A percentile compares a stretch with the other conserved stretches of the same genome.
Conservation (phyloP, 768 basidiomycete species). For the Sutorius australiensis region DNA sequence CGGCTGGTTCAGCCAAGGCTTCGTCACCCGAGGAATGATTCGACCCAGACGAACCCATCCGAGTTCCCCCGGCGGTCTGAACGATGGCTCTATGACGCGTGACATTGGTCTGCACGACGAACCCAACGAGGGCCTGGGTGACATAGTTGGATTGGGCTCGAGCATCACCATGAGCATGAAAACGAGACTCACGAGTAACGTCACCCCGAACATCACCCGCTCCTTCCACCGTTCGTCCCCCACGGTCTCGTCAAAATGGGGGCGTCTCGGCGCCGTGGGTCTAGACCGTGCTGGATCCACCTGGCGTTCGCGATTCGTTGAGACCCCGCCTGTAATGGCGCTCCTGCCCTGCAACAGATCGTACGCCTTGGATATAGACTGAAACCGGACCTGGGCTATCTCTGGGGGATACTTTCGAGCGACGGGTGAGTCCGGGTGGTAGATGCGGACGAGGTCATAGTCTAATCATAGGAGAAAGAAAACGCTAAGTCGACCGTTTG, state of each 20-base stretch:
- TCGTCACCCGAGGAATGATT: conserved; percentile 16
- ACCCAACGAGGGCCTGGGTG: conserved; percentile 30
- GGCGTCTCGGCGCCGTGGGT: conserved; percentile 34
- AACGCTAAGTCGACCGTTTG: neutral
- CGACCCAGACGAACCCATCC: conserved; percentile 1
- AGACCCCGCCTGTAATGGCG: conserved; percentile 17
- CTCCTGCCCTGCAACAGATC: conserved; percentile 54
- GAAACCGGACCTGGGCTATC: conserved; percentile 60
- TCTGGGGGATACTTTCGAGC: conserved; percentile 42
- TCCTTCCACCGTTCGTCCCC: conserved; percentile 69
- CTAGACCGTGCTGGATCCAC: conserved; percentile 42
- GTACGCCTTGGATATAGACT: conserved; percentile 66
- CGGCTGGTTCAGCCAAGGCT: conserved; percentile 18
- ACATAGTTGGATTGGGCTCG: neutral
- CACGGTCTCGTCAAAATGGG: conserved; percentile 43
- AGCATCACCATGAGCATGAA: neutral
- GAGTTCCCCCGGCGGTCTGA: conserved; percentile 9
- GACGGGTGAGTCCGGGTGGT: conserved; percentile 68
- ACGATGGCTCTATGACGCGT: conserved; percentile 32
- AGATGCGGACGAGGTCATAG: conserved; percentile 74
- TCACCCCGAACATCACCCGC: conserved; percentile 50
- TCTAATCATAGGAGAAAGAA: conserved; percentile 38
- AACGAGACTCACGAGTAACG: conserved; percentile 42
- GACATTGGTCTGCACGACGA: conserved; percentile 33
- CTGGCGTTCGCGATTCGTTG: conserved; percentile 14